Base-by-base conservation (phyloP, 2,329 filamentous ascomycete species). In the Hypoxylon sp. region DNA sequence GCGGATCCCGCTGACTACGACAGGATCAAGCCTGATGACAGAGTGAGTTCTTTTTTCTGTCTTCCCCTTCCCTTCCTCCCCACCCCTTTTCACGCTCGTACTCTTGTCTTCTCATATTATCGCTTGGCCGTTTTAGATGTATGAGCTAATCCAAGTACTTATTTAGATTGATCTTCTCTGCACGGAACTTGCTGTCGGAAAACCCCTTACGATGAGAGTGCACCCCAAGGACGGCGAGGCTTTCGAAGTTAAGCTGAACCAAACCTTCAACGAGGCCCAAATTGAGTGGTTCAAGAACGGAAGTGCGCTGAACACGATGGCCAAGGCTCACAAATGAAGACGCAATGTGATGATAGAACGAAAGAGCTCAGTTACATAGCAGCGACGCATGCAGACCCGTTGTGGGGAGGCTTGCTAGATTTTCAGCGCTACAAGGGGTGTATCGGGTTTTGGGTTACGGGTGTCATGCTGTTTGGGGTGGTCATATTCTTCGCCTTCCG, bases 201-300 rank as follows among this genome's bases (percentile, higher is more conserved):
- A 97, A 88, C 94, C 95, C 73, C 82, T 99, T 75, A 97, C 92
- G 68, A 89, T 98, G 82, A 86, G 86, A 69, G 94, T 99, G 61
- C 94, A 97, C 86, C 94, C 94, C 76, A 92, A 93, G 84, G 87
- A 95, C 72, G 94, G 94, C 70, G 80, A 88, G 79, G 59, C 89
- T 24, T 97, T 92, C 81, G 91, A 97, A 69, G 78, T 97, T 73
- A 85, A 91, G 81, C 89, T 99, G 73, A 86, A 87, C 71, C 95
- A 99, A 85, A 99, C 95, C 70, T 99, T 97, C 90, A 99, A 99
- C 87, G 93, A 93, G 79, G 89, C 91, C 73, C 95, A 99, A 85
- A 91, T 99, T 68, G 91, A 97, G 84, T 99, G 95, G 95, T 99
- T 99, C 88, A 94, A 93, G 87, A 96, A 98, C 80, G 95, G 95